These are phyloP conservation scores for Dothideomycetes sp. DNA, from an alignment of 2,329 filamentous ascomycete species.

Conservation along the genomic window DNA sequence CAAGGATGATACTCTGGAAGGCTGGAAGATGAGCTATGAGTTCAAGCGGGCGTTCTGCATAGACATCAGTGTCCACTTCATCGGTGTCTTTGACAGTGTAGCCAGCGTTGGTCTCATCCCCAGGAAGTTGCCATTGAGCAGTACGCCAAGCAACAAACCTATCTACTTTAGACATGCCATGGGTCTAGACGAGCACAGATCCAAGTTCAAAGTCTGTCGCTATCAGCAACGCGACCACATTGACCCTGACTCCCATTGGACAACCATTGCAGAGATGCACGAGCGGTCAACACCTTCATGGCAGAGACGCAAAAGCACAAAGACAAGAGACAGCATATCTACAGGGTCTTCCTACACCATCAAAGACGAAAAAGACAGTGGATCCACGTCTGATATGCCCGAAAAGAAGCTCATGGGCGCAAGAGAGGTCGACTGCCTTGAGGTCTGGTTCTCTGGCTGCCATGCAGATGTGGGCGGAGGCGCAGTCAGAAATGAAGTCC, in stretches of 20 bases:
- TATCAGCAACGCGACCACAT: slow-evolving; percentile 21
- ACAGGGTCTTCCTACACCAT: not conserved
- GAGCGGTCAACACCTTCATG: slow-evolving; percentile 6
- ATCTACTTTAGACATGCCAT: slow-evolving; percentile 33
- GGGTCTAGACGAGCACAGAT: slow-evolving; percentile 31
- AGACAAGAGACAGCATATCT: not conserved
- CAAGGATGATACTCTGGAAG: slow-evolving; percentile 27
- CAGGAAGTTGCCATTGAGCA: slow-evolving; percentile 27
- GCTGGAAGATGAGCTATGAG: slow-evolving; percentile 29
- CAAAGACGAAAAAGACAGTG: slow-evolving; percentile 10
- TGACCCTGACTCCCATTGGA: slow-evolving; percentile 10
- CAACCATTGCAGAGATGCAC: slow-evolving; percentile 10
- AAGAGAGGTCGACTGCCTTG: slow-evolving; percentile 12
- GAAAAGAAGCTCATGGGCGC: not conserved
- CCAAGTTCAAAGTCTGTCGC: slow-evolving; percentile 33
- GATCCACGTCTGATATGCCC: slow-evolving; percentile 17
- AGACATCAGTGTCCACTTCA: slow-evolving; percentile 30
- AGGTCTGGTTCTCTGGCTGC: slow-evolving; percentile 34
- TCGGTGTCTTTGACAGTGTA: slow-evolving; percentile 33
- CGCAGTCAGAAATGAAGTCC: slow-evolving; percentile 28
- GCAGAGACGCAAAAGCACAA: slow-evolving; percentile 7
- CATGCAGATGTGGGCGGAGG: slow-evolving; percentile 37
- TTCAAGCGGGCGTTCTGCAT: slow-evolving; percentile 37
- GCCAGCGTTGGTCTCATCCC: slow-evolving; percentile 31
- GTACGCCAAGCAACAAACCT: slow-evolving; percentile 25